Conservation (phyloP, 768 basidiomycete genomes). For the Galerina sulciceps region DNA sequence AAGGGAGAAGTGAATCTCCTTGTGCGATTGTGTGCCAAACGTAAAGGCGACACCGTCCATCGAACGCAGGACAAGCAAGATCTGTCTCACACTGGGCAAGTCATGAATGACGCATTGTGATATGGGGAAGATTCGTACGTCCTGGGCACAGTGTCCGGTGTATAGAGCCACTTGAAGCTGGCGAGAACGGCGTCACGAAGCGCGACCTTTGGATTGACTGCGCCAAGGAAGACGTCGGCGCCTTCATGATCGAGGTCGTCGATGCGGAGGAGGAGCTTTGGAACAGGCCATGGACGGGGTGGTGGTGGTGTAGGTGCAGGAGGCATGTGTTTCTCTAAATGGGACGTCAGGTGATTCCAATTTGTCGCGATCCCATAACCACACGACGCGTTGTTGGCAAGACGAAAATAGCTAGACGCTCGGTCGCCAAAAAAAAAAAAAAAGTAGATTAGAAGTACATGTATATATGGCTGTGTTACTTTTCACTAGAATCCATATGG, state of each 20-base stretch:
- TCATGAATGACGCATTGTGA: conserved; percentile 3
- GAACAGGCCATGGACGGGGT: conserved; percentile 54
- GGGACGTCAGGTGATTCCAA: conserved; percentile 23
- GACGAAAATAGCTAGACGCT: conserved; percentile 6
- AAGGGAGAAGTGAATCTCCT: conserved; percentile 78
- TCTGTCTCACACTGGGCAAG: conserved; percentile 48
- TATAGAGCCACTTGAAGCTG: conserved; percentile 50
- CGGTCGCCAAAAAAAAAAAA: neutral
- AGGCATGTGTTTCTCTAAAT: conserved; percentile 22
- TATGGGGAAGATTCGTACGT: conserved; percentile 27
- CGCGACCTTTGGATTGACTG: conserved; percentile 46
- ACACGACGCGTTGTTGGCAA: conserved; percentile 15
- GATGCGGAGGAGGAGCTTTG: conserved; percentile 56
- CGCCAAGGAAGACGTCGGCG: conserved; percentile 55
- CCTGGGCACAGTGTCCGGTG: conserved; percentile 38
- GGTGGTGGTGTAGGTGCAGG: conserved; percentile 27
- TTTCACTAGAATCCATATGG: conserved; percentile 12
- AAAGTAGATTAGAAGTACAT: conserved; percentile 18
- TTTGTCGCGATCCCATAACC: conserved; percentile 10
- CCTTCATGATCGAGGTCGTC: conserved; percentile 67
- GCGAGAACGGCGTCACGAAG: conserved; percentile 52
- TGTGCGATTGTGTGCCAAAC: conserved; percentile 53
- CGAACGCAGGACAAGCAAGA: conserved; percentile 62
- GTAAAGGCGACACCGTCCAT: conserved; percentile 79
- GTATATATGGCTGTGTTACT: conserved; percentile 13